Conservation (phyloP, 495 filamentous ascomycete species). For the Penicillium herquei region DNA sequence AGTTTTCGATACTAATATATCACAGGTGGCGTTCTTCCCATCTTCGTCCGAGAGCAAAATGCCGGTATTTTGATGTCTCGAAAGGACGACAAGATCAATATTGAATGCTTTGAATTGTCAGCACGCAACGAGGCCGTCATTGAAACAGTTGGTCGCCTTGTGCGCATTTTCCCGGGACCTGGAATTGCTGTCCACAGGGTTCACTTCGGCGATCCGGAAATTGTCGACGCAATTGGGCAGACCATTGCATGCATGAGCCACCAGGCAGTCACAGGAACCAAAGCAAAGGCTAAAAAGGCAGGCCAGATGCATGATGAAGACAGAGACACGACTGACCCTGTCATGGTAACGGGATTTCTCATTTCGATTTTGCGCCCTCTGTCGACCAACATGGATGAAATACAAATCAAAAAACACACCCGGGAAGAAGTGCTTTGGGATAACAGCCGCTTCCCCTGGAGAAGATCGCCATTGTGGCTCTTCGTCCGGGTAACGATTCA, state of each 20-base stretch:
- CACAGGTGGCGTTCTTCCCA: too few species aligned
- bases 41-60: too few species aligned
- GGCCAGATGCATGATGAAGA: slow-evolving; percentile 37
- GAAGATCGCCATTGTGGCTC: slow-evolving; percentile 58
- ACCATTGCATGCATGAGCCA: slow-evolving; percentile 42
- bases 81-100: slow-evolving; percentile 24
- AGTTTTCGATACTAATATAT: too few species aligned
- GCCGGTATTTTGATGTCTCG: slow-evolving; percentile 34
- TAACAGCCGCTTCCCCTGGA: slow-evolving; percentile 45
- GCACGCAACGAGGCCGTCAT: slow-evolving; percentile 48
- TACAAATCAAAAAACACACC: slow-evolving; percentile 54
- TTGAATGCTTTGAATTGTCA: slow-evolving; percentile 60
- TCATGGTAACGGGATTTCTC: slow-evolving; percentile 56
- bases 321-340: slow-evolving; percentile 53
- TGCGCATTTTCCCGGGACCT: slow-evolving; percentile 54
- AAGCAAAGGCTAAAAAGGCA: slow-evolving; percentile 43
- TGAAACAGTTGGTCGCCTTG: slow-evolving; percentile 47
- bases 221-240: slow-evolving; percentile 39
- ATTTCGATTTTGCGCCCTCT: slow-evolving; percentile 43
- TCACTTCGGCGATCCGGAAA: slow-evolving; percentile 29
- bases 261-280: slow-evolving; percentile 33
- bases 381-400: slow-evolving; percentile 27
- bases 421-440: slow-evolving; percentile 59
- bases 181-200: slow-evolving; percentile 34
- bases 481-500: slow-evolving; percentile 57